phyloP scores from a whole-genome alignment of 1,284 basidiomycete species.

The Naganishia cerealis region DNA sequence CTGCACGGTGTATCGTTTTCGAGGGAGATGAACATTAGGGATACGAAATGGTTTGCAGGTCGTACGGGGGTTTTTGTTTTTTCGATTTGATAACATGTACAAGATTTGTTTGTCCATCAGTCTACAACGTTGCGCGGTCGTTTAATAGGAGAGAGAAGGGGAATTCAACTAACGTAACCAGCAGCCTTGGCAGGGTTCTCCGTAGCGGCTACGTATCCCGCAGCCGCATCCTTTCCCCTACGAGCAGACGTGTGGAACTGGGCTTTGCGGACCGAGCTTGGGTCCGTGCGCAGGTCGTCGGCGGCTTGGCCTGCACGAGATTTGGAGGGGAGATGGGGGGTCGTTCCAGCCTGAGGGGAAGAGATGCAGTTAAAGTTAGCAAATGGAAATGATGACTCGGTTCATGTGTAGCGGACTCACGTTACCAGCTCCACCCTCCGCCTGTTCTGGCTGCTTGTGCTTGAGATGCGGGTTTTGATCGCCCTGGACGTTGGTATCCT shows the following conservation, averaged over 20 bases:
- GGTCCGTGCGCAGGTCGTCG: conserved; percentile 20
- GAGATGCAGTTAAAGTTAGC: neutral
- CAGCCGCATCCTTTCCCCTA: conserved; percentile 33
- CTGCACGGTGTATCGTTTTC: conserved; percentile 24
- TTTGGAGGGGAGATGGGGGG: conserved; percentile 43
- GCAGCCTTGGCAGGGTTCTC: conserved; percentile 38
- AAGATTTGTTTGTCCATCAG: conserved; percentile 15
- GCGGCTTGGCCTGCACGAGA: neutral
- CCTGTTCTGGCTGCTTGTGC: conserved; percentile 38
- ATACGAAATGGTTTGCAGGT: neutral
- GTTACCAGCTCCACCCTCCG: conserved; percentile 44
- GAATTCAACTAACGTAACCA: conserved; percentile 41
- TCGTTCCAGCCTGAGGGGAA: conserved; percentile 37
- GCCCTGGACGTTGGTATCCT: conserved; percentile 35
- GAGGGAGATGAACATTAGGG: neutral
- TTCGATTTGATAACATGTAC: neutral
- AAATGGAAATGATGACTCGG: neutral
- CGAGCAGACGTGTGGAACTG: conserved; percentile 27
- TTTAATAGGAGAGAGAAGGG: neutral
- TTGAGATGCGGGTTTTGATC: conserved; percentile 49
- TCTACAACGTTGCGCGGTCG: conserved; percentile 11
- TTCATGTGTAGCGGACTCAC: conserved; percentile 20
- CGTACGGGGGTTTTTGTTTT: neutral
- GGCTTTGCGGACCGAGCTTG: conserved; percentile 25
- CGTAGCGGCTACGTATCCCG: conserved; percentile 42